phyloP scores from a whole-genome alignment of 2,329 filamentous ascomycete genomes.

The Verticillium dahliae region DNA sequence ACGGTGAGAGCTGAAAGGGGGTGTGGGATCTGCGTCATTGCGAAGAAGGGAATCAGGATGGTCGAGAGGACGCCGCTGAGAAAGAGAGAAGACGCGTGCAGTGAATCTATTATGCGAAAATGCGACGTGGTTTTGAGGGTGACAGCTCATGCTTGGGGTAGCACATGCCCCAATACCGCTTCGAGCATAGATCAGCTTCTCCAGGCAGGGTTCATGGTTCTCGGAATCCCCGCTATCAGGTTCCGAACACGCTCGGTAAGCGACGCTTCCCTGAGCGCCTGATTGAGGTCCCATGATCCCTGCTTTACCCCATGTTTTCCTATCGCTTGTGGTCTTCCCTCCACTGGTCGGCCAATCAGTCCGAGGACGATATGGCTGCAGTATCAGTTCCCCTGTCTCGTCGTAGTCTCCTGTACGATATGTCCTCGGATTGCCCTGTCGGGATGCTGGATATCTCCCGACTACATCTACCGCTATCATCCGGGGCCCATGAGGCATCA shows the following conservation, averaged over 20 bases:
- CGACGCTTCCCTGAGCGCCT: not conserved
- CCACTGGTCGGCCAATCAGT: not conserved
- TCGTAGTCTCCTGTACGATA: not conserved
- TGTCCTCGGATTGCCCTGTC: not conserved
- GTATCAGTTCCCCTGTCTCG: not conserved
- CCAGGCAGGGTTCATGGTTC: not conserved
- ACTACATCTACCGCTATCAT: not conserved
- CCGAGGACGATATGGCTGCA: not conserved
- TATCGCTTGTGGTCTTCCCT: not conserved
- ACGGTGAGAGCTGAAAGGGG: conserved; percentile 22
- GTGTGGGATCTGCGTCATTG: conserved; percentile 17
- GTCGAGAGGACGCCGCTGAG: no score
- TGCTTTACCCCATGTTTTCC: not conserved
- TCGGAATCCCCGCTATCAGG: not conserved
- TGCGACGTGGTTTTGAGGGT: not conserved
- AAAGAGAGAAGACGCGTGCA: not conserved
- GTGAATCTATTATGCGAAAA: not conserved
- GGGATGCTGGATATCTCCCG: not conserved
- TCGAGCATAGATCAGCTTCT: not conserved
- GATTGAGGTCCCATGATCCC: not conserved
- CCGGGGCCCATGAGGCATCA: not conserved
- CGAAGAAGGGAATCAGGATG: not conserved
- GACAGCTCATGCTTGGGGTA: not conserved
- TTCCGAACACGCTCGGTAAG: not conserved
- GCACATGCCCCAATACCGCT: conserved; percentile 5